Percentiles rank a stretch among this genome's conserved stretches.
Evolutionary conservation across 768 basidiomycete species (phyloP).

Genomic region (Arthromyces matolae): DNA sequence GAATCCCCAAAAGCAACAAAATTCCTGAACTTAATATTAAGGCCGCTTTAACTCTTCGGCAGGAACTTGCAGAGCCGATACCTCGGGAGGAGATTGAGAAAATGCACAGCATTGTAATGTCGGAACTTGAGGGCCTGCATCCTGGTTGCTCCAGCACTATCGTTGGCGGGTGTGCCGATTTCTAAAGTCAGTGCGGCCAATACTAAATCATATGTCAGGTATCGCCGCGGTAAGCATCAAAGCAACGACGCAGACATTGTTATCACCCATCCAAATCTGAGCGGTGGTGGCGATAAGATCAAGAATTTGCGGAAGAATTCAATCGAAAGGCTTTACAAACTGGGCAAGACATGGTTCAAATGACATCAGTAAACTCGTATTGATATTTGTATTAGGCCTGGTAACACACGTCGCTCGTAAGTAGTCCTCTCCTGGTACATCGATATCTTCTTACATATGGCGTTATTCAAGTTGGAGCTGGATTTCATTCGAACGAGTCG

Average conservation of each 20-base stretch:
- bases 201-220: slow-evolving; percentile 42
- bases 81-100: slow-evolving; percentile 74
- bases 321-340: slow-evolving; percentile 50
- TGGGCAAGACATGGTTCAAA: slow-evolving; percentile 39
- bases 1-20: slow-evolving; percentile 11
- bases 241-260: slow-evolving; percentile 91
- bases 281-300: slow-evolving; percentile 42
- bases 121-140: slow-evolving; percentile 59
- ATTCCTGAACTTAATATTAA: slow-evolving; percentile 43
- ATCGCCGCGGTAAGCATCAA: slow-evolving; percentile 76
- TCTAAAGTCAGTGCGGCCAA: background rate
- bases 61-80: slow-evolving; percentile 56
- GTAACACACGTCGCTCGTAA: slow-evolving; percentile 84
- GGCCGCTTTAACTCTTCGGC: slow-evolving; percentile 54
- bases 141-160: slow-evolving; percentile 72
- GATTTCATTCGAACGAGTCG: slow-evolving; percentile 53
- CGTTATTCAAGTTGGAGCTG: slow-evolving; percentile 65
- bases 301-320: slow-evolving; percentile 61
- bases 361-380: background rate
- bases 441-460: too few species aligned
- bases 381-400: slow-evolving; percentile 40
- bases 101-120: slow-evolving; percentile 64
- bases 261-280: slow-evolving; percentile 63
- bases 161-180: slow-evolving; percentile 66
- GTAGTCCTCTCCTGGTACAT: slow-evolving; percentile 27